Percentiles rank a stretch among this genome's conserved stretches.
Evolutionary conservation across 805 yeast genomes (phyloP).

Genomic region (Barnettozyma wickerhamii): DNA sequence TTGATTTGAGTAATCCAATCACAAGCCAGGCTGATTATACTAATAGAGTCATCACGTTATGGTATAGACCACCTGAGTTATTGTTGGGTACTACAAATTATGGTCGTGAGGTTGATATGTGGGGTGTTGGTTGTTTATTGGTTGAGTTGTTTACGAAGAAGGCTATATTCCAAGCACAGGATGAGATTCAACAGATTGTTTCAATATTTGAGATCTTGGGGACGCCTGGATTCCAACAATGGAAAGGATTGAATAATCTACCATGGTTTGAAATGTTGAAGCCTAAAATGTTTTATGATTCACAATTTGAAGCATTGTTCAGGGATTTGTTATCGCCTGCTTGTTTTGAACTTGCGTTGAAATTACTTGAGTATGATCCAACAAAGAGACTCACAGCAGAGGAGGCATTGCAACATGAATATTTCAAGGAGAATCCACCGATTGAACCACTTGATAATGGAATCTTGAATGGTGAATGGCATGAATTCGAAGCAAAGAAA

Average conservation of each 20-base stretch:
- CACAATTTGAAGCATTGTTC: conserved; percentile 39
- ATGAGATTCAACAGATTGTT: conserved; percentile 79
- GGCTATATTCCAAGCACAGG: conserved; percentile 83
- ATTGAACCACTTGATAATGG: conserved; percentile 57
- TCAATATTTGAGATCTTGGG: conserved; percentile 84
- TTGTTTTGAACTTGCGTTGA: conserved; percentile 61
- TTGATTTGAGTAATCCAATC: conserved; percentile 39
- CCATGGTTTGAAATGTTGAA: conserved; percentile 92
- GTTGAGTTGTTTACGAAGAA: conserved; percentile 71
- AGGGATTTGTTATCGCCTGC: conserved; percentile 39
- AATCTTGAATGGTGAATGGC: conserved; percentile 80
- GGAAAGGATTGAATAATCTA: conserved; percentile 75
- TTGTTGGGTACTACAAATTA: conserved; percentile 87
- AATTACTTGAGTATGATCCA: conserved; percentile 69
- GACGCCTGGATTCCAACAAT: conserved; percentile 63
- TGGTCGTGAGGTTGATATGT: conserved; percentile 86
- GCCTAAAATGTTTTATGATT: conserved; percentile 38
- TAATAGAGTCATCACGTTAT: conserved; percentile 89
- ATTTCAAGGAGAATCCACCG: conserved; percentile 65
- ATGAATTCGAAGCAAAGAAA: conserved; percentile 91
- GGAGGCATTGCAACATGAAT: conserved; percentile 65
- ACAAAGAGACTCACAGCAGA: conserved; percentile 57
- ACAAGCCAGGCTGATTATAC: conserved; percentile 65
- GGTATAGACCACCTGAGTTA: conserved; percentile 98
- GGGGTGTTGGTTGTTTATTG: conserved; percentile 95